Evolutionary conservation across 768 basidiomycete species (phyloP), one percentile per base, ranked within the genome.

Genomic region (Tricholoma bakamatsutake): DNA sequence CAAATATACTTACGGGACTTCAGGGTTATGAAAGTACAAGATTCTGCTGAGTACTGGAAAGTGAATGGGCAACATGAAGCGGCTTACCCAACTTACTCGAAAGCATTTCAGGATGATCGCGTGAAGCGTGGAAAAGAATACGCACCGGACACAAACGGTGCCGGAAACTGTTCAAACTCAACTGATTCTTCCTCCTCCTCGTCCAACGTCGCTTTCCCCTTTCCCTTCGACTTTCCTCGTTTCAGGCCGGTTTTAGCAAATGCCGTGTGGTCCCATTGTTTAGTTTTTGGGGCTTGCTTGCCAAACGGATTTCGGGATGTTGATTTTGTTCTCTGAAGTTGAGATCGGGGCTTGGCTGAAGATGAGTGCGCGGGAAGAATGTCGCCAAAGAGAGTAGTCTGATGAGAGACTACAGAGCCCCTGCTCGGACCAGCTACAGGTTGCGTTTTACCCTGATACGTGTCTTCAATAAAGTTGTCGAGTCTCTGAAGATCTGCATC

Each of bases 261-360:
- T 11, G 76, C 83, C 0, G 94, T 92, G 21, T 91, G 86, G 66
- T 98, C 93, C 97, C 97, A 99, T 47, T 77, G 74, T 74, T 96
- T 98, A 1, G 79, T 82, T 68, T 88, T 85, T 17, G 76, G 76
- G 4, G 81, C 76, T 55, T 81, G 81, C 48, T 80, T 76, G 8
- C 82, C 81, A 57, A 82, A 84, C 0, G 69, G 66, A 57, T 75
- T 75, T 12, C 72, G 67, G 5, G 73, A 57, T 15, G 69, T 67
- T 0, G 82, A 78, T 59, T 76, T 80, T 13, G 73, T 71, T 53
- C 74, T 67, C 57, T 74, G 74, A 35, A 75, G 60, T 5, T 73
- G 69, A 37, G 72, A 62, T 21, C 69, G 68, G 13, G 70, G 68
- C 37, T 69, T 74, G 43, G 76, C 62, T 11, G 72, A 59, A 0